These are phyloP conservation scores for Penstemon barbatus DNA, from an alignment of 257 asterid species.

Conservation along the genomic window DNA sequence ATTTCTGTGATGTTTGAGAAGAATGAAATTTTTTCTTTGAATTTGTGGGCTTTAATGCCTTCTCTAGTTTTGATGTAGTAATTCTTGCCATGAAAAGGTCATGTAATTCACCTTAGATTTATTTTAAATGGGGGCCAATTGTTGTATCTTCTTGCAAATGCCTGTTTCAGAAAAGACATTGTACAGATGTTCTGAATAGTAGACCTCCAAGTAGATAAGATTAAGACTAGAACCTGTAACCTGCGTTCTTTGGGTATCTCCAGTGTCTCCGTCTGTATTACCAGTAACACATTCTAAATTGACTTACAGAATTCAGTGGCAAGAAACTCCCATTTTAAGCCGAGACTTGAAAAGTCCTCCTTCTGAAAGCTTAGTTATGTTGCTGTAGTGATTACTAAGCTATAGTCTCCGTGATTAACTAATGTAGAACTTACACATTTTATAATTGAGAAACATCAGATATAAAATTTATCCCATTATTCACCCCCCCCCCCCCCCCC, in stretches of 20 bases:
- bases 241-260: neutral
- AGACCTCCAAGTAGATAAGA: neutral
- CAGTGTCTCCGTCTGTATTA: neutral
- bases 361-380: neutral
- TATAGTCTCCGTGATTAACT: neutral
- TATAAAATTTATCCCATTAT: neutral
- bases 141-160: slow-evolving; percentile 7
- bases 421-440: too few relatives aligned
- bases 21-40: neutral
- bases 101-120: slow-evolving; percentile 9
- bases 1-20: neutral
- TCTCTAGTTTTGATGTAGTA: neutral
- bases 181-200: neutral
- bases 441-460: too few relatives aligned
- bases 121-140: neutral
- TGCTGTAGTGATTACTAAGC: neutral
- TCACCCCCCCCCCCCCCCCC: neutral
- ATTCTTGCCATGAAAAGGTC: neutral
- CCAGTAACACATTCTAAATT: too few relatives aligned
- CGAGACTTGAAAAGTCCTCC: too few relatives aligned
- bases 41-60: neutral
- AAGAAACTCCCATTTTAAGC: too few relatives aligned
- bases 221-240: neutral
- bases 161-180: neutral
- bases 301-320: too few relatives aligned